Evolutionary conservation across 1,284 basidiomycete genomes (phyloP).

Genomic region (Ustilago trichophora): DNA sequence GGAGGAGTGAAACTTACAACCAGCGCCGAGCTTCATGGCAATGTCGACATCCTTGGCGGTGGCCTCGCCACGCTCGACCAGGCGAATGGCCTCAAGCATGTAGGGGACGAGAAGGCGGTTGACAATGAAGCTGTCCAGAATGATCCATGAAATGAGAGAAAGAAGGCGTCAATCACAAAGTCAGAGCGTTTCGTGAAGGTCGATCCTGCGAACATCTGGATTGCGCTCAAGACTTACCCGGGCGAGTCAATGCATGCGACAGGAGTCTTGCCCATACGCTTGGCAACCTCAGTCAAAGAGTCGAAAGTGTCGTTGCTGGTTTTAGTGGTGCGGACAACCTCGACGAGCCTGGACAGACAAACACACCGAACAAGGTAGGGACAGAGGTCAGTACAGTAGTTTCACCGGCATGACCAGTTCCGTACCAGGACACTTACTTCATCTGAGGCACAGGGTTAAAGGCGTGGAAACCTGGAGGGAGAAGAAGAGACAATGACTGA

Average conservation of each 20-base stretch:
- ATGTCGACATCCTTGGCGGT: conserved; percentile 72
- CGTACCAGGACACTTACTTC: conserved; percentile 71
- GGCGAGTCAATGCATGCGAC: conserved; percentile 71
- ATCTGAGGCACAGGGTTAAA: conserved; percentile 70
- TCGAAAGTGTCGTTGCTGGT: conserved; percentile 70
- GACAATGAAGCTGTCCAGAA: conserved; percentile 69
- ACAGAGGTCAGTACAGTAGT: too few relatives aligned
- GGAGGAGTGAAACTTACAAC: conserved; percentile 65
- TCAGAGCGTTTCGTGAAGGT: too few relatives aligned
- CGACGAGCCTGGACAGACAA: conserved; percentile 60
- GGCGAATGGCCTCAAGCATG: conserved; percentile 72
- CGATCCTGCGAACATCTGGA: too few relatives aligned
- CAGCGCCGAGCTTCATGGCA: conserved; percentile 73
- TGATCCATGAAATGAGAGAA: too few relatives aligned
- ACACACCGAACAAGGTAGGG: too few relatives aligned
- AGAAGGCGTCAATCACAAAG: conserved; percentile 4
- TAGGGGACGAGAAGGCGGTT: conserved; percentile 71
- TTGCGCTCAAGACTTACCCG: conserved; percentile 49
- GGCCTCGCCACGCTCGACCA: conserved; percentile 73
- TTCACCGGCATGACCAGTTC: too few relatives aligned
- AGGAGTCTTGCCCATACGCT: conserved; percentile 71
- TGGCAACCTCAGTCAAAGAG: conserved; percentile 69
- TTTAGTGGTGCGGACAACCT: conserved; percentile 70
- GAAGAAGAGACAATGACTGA: conserved; percentile 16
- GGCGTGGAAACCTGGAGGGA: conserved; percentile 71